Conservation (phyloP, 2,329 filamentous ascomycete genomes). For the Stachybotrys chlorohalonatus region DNA sequence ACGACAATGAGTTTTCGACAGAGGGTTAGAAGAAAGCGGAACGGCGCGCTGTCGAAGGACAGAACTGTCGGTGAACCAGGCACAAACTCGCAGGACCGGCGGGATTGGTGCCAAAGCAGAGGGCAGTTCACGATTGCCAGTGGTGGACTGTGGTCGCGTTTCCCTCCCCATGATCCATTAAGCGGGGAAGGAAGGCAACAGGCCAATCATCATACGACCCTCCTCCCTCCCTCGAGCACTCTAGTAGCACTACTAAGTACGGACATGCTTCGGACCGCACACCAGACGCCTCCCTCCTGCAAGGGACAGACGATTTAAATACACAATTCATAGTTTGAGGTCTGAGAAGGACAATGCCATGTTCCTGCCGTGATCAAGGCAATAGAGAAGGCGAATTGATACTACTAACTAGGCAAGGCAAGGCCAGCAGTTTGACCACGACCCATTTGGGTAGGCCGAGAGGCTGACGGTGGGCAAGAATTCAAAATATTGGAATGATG, state of each 20-base stretch:
- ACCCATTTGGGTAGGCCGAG: no score
- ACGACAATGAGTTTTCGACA: not conserved
- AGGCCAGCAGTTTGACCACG: no score
- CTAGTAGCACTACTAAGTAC: no score
- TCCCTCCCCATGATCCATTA: slow-evolving; percentile 26
- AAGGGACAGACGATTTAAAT: no score
- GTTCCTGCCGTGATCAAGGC: no score
- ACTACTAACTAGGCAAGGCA: no score
- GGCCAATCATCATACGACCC: slow-evolving; percentile 13
- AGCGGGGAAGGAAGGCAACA: slow-evolving; percentile 19
- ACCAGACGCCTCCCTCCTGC: not conserved
- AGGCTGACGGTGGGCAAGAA: no score
- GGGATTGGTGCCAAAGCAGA: slow-evolving; percentile 3
- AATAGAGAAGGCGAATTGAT: no score
- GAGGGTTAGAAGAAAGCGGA: not conserved
- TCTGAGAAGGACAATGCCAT: no score
- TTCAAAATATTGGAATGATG: no score
- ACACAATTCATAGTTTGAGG: no score
- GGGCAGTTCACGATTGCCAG: slow-evolving; percentile 8
- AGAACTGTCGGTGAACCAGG: not conserved
- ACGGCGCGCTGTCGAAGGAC: slow-evolving; percentile 1
- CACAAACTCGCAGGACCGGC: not conserved
- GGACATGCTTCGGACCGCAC: not conserved
- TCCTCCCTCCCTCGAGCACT: no score
- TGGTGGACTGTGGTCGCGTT: slow-evolving; percentile 15